Percentiles rank a stretch among this genome's conserved stretches.
Conservation (phyloP, 495 filamentous ascomycete genomes). For the Xylaria longipes region DNA sequence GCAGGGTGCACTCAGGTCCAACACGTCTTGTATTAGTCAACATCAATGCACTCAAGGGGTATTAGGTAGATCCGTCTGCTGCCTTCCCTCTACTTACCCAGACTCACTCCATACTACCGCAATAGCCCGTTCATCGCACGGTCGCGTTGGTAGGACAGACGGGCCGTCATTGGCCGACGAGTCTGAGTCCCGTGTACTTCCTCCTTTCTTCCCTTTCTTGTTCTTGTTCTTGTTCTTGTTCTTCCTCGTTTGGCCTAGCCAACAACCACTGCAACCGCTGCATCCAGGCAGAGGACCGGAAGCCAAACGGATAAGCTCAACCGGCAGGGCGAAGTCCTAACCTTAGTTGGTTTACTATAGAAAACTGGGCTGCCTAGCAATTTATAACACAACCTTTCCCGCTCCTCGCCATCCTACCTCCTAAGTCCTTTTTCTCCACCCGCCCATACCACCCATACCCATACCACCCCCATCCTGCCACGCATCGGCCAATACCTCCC, state of each 20-base stretch:
- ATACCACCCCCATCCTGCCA: slow-evolving; percentile 17
- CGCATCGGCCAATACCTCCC: slow-evolving; percentile 28
- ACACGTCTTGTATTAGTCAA: slow-evolving; percentile 10
- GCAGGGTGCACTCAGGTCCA: slow-evolving; percentile 8
- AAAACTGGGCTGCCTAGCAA: slow-evolving; percentile 1
- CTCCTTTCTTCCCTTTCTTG: slow-evolving; percentile 1
- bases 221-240: background rate
- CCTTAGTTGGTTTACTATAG: background rate
- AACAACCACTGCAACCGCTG: slow-evolving; percentile 7
- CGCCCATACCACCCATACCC: slow-evolving; percentile 13
- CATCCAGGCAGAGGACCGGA: background rate
- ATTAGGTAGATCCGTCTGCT: background rate
- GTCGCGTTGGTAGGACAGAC: slow-evolving; percentile 33
- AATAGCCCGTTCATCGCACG: slow-evolving; percentile 8
- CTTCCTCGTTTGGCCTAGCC: slow-evolving; percentile 10
- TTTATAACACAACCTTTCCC: background rate
- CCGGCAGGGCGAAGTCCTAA: background rate
- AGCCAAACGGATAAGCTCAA: slow-evolving; percentile 5
- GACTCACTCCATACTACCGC: background rate
- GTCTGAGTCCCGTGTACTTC: slow-evolving; percentile 15
- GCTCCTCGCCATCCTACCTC: slow-evolving; percentile 16
- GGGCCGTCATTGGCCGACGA: slow-evolving; percentile 34
- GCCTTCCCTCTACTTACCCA: background rate
- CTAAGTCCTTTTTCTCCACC: slow-evolving; percentile 17
- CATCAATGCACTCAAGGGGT: slow-evolving; percentile 1